Conservation (phyloP, 192 early-diverging fungal genomes). For the Rhizoclosmatium sp. region DNA sequence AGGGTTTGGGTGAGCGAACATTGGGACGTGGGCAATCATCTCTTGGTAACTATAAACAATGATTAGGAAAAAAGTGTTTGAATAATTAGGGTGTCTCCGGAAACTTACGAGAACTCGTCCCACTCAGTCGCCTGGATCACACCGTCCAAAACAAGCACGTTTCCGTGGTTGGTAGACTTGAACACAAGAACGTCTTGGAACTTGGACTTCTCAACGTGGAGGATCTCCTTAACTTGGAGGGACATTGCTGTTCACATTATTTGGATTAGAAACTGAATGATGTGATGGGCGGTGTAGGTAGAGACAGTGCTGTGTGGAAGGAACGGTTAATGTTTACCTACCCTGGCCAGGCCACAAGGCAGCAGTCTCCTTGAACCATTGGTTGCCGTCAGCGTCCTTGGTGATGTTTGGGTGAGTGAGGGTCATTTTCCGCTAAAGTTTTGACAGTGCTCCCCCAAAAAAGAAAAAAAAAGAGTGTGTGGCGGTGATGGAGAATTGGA, state of each 20-base stretch:
- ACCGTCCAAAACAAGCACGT: conserved; percentile 96
- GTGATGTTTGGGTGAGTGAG: conserved; percentile 88
- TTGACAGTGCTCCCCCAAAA: background rate
- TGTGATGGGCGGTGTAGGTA: background rate
- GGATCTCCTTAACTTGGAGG: conserved; percentile 92
- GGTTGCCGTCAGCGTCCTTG: conserved; percentile 55
- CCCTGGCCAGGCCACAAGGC: conserved; percentile 98
- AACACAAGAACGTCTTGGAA: conserved; percentile 99
- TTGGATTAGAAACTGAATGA: background rate
- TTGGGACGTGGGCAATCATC: conserved; percentile 97
- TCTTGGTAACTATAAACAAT: conserved; percentile 84
- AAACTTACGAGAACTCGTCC: conserved; percentile 92
- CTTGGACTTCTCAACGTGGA: conserved; percentile 92
- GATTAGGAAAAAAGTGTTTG: background rate
- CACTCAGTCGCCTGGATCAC: conserved; percentile 98
- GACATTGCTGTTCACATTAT: conserved; percentile 79
- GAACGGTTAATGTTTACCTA: conserved; percentile 44
- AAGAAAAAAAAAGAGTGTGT: conserved; percentile 3
- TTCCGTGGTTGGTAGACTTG: conserved; percentile 92
- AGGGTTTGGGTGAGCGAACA: conserved; percentile 95
- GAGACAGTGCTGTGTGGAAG: background rate
- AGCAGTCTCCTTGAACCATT: conserved; percentile 96
- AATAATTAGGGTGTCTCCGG: background rate
- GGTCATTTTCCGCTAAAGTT: background rate
- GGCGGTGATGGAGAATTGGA: background rate